A percentile compares a stretch with the other conserved stretches of the same genome.
These are phyloP conservation scores for Annulohypoxylon maeteangense DNA, from an alignment of 495 filamentous ascomycete species.

Conservation along the genomic window DNA sequence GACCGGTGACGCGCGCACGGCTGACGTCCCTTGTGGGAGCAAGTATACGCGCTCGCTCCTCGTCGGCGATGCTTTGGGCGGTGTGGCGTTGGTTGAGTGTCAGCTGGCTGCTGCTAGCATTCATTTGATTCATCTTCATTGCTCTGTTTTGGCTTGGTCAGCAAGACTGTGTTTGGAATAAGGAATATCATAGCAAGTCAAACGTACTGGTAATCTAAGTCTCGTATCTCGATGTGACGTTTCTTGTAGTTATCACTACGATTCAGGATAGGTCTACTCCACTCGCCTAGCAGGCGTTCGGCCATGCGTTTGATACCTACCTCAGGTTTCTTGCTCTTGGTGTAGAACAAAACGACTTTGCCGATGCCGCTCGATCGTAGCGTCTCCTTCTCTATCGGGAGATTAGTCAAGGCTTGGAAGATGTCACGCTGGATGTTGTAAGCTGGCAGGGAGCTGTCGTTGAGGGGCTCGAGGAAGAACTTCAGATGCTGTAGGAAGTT, in stretches of 20 bases:
- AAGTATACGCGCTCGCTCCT: conserved; percentile 74
- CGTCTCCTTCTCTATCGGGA: conserved; percentile 90
- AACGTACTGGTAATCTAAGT: conserved; percentile 64
- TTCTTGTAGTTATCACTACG: conserved; percentile 92
- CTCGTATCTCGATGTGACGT: conserved; percentile 67
- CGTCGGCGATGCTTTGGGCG: conserved; percentile 59
- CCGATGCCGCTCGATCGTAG: conserved; percentile 92
- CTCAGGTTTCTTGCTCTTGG: conserved; percentile 88
- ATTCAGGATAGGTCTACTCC: conserved; percentile 95
- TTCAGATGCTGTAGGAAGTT: conserved; percentile 94
- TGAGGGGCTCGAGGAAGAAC: conserved; percentile 96
- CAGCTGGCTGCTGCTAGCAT: conserved; percentile 54
- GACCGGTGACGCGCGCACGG: conserved; percentile 74
- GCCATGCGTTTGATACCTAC: conserved; percentile 90
- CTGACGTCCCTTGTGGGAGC: conserved; percentile 75
- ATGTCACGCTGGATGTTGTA: conserved; percentile 98
- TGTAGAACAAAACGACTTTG: conserved; percentile 96
- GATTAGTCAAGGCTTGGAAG: conserved; percentile 78
- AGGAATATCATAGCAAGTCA: background rate
- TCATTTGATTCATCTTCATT: conserved; percentile 58
- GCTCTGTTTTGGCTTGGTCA: conserved; percentile 56
- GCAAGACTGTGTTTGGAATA: conserved; percentile 47
- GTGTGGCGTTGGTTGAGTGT: conserved; percentile 59
- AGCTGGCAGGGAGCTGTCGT: conserved; percentile 90
- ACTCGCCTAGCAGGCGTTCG: conserved; percentile 89